Evolutionary conservation across 2,329 filamentous ascomycete genomes (phyloP).

Genomic region (Pleurostoma richardsiae): DNA sequence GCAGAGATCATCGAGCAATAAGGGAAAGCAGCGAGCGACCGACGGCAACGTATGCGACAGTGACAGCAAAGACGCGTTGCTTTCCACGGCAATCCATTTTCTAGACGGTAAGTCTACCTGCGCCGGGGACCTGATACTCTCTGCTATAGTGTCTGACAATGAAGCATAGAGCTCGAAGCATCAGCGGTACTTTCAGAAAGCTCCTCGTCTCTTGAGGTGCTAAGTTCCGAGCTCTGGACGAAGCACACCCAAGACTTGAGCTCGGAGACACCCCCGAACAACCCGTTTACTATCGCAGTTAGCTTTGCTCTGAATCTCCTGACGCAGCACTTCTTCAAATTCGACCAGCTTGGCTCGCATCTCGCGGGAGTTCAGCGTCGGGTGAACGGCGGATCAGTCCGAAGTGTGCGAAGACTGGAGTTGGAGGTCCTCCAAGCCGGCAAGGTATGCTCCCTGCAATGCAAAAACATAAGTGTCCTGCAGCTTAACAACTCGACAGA

Average conservation of each 20-base stretch:
- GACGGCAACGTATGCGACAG: slow-evolving; percentile 2
- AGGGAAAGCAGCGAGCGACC: slow-evolving; percentile 35
- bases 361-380: slow-evolving; percentile 29
- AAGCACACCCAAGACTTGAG: slow-evolving; percentile 31
- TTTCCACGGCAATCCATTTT: slow-evolving; percentile 38
- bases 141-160: neutral
- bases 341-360: slow-evolving; percentile 21
- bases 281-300: slow-evolving; percentile 28
- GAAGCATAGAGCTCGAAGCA: slow-evolving; percentile 38
- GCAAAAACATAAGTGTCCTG: neutral
- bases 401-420: slow-evolving; percentile 41
- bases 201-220: slow-evolving; percentile 22
- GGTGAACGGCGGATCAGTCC: slow-evolving; percentile 27
- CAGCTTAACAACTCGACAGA: slow-evolving; percentile 20
- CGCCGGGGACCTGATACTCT: neutral
- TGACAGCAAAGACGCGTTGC: slow-evolving; percentile 28
- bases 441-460: slow-evolving; percentile 30
- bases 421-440: slow-evolving; percentile 45
- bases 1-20: slow-evolving; percentile 21
- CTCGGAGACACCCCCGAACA: slow-evolving; percentile 16
- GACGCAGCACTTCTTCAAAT: slow-evolving; percentile 24
- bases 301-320: slow-evolving; percentile 29
- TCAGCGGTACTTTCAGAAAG: slow-evolving; percentile 27
- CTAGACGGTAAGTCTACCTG: slow-evolving; percentile 38
- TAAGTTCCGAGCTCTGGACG: slow-evolving; percentile 34